A percentile compares a stretch with the other conserved stretches of the same genome.
Evolutionary conservation across 345 rosid species (phyloP).

Genomic region (Crucihimalaya himalaica): DNA sequence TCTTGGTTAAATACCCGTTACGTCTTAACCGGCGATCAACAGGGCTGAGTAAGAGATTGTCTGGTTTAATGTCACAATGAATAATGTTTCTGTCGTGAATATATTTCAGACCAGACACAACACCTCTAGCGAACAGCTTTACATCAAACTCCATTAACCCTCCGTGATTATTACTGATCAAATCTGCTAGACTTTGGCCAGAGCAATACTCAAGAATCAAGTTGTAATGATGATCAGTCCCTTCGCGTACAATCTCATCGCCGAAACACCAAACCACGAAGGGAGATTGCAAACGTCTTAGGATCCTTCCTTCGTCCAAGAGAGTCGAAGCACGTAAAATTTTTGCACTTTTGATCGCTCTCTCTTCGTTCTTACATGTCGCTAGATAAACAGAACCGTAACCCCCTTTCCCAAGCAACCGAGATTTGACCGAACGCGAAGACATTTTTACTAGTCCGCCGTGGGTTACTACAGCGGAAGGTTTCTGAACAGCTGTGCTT

Average conservation of each 20-base stretch:
- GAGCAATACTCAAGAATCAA: constrained; percentile 30
- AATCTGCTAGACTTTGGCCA: neutral
- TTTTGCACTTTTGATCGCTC: neutral
- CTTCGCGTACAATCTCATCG: neutral
- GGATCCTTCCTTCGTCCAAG: neutral
- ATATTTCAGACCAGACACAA: constrained; percentile 9
- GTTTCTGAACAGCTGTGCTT: neutral
- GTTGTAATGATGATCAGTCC: neutral
- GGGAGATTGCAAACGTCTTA: neutral
- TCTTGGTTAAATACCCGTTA: constrained; percentile 1
- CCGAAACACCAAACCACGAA: constrained; percentile 18
- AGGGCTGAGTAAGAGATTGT: constrained; percentile 18
- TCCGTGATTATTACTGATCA: neutral
- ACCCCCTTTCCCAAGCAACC: neutral
- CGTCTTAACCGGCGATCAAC: neutral
- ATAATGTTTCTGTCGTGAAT: neutral
- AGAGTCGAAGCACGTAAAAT: neutral
- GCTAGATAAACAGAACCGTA: constrained; percentile 3
- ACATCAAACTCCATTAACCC: neutral
- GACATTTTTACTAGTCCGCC: neutral
- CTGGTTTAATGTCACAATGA: constrained; percentile 35
- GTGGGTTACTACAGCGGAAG: no score
- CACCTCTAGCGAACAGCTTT: constrained; percentile 1
- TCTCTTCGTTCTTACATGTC: neutral
- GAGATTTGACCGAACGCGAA: neutral